Evolutionary conservation across 2,329 filamentous ascomycete genomes (phyloP).

Genomic region (Pseudopyricularia javanii): DNA sequence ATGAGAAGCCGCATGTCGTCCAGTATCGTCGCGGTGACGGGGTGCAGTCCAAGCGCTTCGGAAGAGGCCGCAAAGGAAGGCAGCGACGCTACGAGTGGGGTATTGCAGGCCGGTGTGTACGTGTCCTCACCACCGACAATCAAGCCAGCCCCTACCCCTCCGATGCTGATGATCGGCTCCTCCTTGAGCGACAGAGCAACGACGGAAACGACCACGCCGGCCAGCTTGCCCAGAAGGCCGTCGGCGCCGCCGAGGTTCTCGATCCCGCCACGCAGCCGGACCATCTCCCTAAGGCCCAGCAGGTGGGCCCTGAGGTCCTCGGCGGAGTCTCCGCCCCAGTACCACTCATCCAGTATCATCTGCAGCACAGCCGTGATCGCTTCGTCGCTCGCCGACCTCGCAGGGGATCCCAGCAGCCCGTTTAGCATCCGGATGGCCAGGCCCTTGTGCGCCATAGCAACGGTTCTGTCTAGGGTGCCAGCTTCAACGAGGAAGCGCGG

Average conservation of each 20-base stretch:
- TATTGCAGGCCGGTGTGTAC: slow-evolving; percentile 31
- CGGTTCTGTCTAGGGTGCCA: slow-evolving; percentile 28
- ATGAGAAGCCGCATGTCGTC: slow-evolving; percentile 38
- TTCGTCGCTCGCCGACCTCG: slow-evolving; percentile 25
- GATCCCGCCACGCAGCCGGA: slow-evolving; percentile 32
- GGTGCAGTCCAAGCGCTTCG: slow-evolving; percentile 29
- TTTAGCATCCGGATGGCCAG: slow-evolving; percentile 32
- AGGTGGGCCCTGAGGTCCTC: slow-evolving; percentile 31
- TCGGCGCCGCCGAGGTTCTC: slow-evolving; percentile 23
- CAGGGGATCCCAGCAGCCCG: slow-evolving; percentile 24
- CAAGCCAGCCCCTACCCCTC: slow-evolving; percentile 7
- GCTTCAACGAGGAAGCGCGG: slow-evolving; percentile 38
- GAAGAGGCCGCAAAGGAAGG: slow-evolving; percentile 28
- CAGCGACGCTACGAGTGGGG: slow-evolving; percentile 30
- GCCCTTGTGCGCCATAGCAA: slow-evolving; percentile 28
- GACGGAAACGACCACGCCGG: slow-evolving; percentile 33
- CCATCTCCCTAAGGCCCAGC: slow-evolving; percentile 33
- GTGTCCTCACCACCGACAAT: slow-evolving; percentile 16
- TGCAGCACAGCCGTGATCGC: slow-evolving; percentile 35
- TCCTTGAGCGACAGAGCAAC: slow-evolving; percentile 36
- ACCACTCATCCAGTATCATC: slow-evolving; percentile 39
- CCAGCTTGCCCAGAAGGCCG: slow-evolving; percentile 32
- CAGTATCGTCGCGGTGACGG: slow-evolving; percentile 32
- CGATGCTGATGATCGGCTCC: slow-evolving; percentile 26
- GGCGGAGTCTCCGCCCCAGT: slow-evolving; percentile 30